Percentiles rank a stretch among this genome's conserved stretches.
Evolutionary conservation across 305 asterid genomes (phyloP).

Genomic region (Fraxinus ornus): DNA sequence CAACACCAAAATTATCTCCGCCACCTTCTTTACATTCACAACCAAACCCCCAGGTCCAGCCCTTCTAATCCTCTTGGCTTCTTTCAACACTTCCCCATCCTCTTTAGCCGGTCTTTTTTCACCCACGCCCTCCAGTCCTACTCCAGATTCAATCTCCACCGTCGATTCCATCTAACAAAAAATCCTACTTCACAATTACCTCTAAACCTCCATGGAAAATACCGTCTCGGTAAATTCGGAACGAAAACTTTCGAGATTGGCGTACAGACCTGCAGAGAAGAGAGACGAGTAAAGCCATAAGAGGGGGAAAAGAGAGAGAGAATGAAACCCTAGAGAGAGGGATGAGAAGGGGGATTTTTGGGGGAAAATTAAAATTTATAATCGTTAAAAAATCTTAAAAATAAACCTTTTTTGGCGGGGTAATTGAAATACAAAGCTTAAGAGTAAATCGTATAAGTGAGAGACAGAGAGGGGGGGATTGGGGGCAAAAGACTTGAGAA

Average conservation of each 20-base stretch:
- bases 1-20: conserved; percentile 81
- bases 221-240: conserved; percentile 18
- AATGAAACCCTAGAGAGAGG: conserved; percentile 48
- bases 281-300: conserved; percentile 49
- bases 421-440: conserved; percentile 44
- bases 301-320: conserved; percentile 18
- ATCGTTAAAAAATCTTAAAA: conserved; percentile 40
- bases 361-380: conserved; percentile 21
- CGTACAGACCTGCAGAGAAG: conserved; percentile 45
- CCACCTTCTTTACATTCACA: conserved; percentile 55
- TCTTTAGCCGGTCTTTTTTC: conserved; percentile 55
- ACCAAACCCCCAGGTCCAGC: conserved; percentile 19
- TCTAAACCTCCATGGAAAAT: conserved; percentile 30
- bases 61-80: conserved; percentile 36
- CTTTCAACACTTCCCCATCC: conserved; percentile 38
- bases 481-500: conserved; percentile 21
- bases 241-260: conserved; percentile 9
- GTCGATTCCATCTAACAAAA: conserved; percentile 46
- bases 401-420: conserved; percentile 67
- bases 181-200: conserved; percentile 25
- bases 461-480: conserved; percentile 19
- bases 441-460: conserved; percentile 27
- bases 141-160: conserved; percentile 33
- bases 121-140: conserved; percentile 46
- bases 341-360: conserved; percentile 17